Base-by-base conservation (phyloP, 306 rosid species). In the Pyrus betulifolia region DNA sequence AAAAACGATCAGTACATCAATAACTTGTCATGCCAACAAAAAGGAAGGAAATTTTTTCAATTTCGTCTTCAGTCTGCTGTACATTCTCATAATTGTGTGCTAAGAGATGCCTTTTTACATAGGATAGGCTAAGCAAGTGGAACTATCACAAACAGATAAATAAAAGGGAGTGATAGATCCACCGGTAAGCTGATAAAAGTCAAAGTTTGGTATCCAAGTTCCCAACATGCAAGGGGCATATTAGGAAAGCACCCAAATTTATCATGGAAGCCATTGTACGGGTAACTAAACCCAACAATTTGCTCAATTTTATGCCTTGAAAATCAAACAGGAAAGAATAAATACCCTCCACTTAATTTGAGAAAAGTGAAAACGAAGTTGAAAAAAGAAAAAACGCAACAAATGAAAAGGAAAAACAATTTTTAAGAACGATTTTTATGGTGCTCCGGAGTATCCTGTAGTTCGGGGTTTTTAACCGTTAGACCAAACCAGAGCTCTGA, bases 161-260 rank as follows among this genome's bases (percentile, higher is more conserved):
- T 52, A n/a, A 65, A 67, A 44, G 22, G 3, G 40, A 70, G 75
- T 74, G 71, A 58, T 28, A 49, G 57, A 72, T 72, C 67, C 65
- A 78, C 62, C 55, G 35, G 45, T 22, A 71, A 72, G 63, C 67
- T 62, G 17, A 25, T 74, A 74, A 67, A 62, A 67, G 83, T 76
- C 82, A 67, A 72, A 18, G 80, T 71, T 65, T 61, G 74, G 76
- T 77, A 79, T 59, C 76, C 80, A 76, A 6, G 61, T 22, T n/a
- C 5, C 31, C 31, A 11, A 63, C 71, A 62, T 33, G 49, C 52
- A 71, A 69, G 40, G 76, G 70, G 61, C 54, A 74, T n/a, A 25
- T 52, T 45, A 22, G 74, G 72, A 58, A 76, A 67, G 65, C 21
- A 18, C 2, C 0, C 40, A 59, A 61, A 61, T 3, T 10, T 8